Percentiles rank a stretch among this genome's conserved stretches.
phyloP scores from a whole-genome alignment of 1,284 basidiomycete species.

The Moesziomyces parantarcticus region DNA sequence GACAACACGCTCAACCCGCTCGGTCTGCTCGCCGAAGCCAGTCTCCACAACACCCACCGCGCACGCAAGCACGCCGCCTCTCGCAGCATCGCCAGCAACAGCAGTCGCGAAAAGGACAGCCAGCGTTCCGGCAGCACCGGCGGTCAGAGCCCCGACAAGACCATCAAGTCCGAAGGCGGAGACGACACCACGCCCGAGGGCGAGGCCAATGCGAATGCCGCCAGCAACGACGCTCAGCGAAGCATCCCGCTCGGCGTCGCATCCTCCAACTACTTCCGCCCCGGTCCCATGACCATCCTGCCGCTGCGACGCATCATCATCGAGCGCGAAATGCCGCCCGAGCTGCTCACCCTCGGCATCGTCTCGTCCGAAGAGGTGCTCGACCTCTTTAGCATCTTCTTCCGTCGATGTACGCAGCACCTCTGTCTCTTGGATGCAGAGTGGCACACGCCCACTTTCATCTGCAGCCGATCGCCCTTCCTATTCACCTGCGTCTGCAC shows the following conservation, averaged over 20 bases:
- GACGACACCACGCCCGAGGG: constrained; percentile 18
- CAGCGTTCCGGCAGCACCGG: constrained; percentile 29
- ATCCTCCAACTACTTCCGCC: constrained; percentile 91
- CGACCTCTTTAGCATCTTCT: constrained; percentile 89
- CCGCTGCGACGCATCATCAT: constrained; percentile 82
- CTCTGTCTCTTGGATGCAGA: constrained; percentile 63
- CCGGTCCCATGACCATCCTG: constrained; percentile 73
- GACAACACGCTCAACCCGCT: constrained; percentile 67
- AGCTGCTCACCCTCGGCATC: constrained; percentile 82
- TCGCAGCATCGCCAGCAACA: constrained; percentile 31
- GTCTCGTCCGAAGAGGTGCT: constrained; percentile 83
- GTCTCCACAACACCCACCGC: constrained; percentile 62
- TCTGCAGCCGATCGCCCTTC: constrained; percentile 65
- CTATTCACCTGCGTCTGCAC: constrained; percentile 77
- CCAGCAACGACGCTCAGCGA: constrained; percentile 4
- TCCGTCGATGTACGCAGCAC: constrained; percentile 69
- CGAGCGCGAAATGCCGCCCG: constrained; percentile 83
- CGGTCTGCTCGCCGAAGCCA: constrained; percentile 67
- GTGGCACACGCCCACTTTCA: constrained; percentile 66
- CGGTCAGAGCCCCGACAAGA: constrained; percentile 36
- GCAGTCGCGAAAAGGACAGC: constrained; percentile 41
- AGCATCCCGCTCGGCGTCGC: constrained; percentile 77
- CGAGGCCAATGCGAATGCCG: constrained; percentile 4
- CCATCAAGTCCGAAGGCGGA: constrained; percentile 34
- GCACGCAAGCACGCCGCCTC: constrained; percentile 17